phyloP scores from a whole-genome alignment of 148 eudicot species.

The Cornus florida region DNA sequence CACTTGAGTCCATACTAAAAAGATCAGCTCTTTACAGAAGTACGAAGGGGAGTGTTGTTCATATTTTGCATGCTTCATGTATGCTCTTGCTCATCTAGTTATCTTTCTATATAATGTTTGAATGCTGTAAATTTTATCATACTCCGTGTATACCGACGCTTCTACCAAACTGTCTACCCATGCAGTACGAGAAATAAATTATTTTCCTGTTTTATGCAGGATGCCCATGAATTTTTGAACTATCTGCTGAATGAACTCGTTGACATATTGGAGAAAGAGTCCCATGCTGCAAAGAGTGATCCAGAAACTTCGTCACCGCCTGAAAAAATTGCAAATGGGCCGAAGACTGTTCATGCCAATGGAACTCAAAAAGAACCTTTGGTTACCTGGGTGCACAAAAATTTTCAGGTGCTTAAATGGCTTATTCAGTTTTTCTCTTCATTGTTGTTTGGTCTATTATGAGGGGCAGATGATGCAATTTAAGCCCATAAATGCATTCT shows the following conservation, averaged over 20 bases:
- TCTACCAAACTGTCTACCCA: constrained; percentile 2
- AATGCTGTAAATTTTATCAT: neutral
- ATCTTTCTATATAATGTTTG: neutral
- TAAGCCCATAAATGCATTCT: neutral
- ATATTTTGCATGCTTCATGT: neutral
- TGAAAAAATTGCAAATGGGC: constrained; percentile 57
- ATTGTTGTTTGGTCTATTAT: neutral
- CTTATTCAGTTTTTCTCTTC: neutral
- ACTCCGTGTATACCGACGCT: neutral
- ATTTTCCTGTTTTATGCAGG: constrained; percentile 40
- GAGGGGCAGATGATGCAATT: neutral
- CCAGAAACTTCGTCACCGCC: constrained; percentile 42
- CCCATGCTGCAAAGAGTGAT: constrained; percentile 44
- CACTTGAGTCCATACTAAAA: neutral
- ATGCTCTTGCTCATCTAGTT: neutral
- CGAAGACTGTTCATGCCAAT: constrained; percentile 31
- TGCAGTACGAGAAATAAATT: neutral
- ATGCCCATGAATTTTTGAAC: constrained; percentile 94
- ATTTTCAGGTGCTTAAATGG: constrained; percentile 54
- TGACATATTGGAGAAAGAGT: constrained; percentile 90
- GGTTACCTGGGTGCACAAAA: constrained; percentile 83
- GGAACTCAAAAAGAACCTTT: constrained; percentile 58
- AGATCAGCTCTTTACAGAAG: neutral
- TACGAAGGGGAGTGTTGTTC: neutral
- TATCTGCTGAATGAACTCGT: constrained; percentile 83